A percentile compares a stretch with the other conserved stretches of the same genome.
Evolutionary conservation across 371 early-diverging fungal genomes (phyloP).

Genomic region (Mortierella sp.): DNA sequence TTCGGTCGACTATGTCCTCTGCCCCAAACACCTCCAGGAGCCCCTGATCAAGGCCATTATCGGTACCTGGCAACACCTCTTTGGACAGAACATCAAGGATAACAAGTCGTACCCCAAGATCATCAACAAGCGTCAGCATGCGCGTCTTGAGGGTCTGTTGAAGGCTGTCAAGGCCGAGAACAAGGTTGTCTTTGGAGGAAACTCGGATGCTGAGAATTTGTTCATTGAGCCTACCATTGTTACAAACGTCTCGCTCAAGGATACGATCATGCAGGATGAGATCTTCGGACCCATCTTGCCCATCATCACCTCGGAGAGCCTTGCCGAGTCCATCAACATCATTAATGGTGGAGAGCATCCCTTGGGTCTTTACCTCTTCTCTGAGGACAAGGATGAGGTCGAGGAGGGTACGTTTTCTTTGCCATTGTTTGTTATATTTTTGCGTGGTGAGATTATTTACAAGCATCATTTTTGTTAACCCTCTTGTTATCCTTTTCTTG

Average conservation of each 20-base stretch:
- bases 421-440: background rate
- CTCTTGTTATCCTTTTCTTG: too few relatives aligned
- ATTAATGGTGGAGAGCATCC: constrained; percentile 75
- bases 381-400: constrained; percentile 59
- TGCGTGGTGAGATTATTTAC: background rate
- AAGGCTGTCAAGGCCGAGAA: constrained; percentile 59
- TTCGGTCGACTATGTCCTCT: constrained; percentile 85
- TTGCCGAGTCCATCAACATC: constrained; percentile 76
- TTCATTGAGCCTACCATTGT: constrained; percentile 67
- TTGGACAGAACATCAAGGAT: constrained; percentile 61
- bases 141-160: constrained; percentile 71
- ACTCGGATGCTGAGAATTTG: constrained; percentile 19
- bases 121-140: constrained; percentile 74
- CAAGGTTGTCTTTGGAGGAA: constrained; percentile 63
- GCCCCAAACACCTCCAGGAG: constrained; percentile 65
- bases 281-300: constrained; percentile 83
- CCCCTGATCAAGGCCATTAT: constrained; percentile 63
- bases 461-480: background rate
- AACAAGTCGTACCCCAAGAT: constrained; percentile 75
- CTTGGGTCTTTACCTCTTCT: constrained; percentile 78
- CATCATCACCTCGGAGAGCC: constrained; percentile 71
- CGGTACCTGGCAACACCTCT: constrained; percentile 64
- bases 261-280: constrained; percentile 69
- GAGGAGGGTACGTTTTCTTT: constrained; percentile 28
- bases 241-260: constrained; percentile 54